Percentiles rank a stretch among this genome's conserved stretches.
These are phyloP conservation scores for Artemisia annua DNA, from an alignment of 129 eudicot species.

Conservation along the genomic window DNA sequence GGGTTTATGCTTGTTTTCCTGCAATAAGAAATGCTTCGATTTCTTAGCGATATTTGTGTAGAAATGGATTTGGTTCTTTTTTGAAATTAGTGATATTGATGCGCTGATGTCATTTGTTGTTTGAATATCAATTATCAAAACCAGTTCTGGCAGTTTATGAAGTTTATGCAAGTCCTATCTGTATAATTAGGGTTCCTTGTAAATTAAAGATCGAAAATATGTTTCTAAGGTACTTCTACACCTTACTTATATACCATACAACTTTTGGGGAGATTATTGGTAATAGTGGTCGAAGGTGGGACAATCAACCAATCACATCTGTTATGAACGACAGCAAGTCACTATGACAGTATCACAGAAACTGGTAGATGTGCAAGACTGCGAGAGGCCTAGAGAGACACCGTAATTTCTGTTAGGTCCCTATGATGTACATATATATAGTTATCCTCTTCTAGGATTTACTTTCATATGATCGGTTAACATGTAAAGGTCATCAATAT, in stretches of 20 bases:
- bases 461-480: neutral
- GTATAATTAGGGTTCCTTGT: neutral
- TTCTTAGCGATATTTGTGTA: neutral
- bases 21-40: neutral
- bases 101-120: neutral
- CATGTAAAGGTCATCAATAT: neutral
- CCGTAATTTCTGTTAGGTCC: neutral
- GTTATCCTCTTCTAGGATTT: no score
- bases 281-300: constrained; percentile 9
- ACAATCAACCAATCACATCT: constrained; percentile 1
- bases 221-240: constrained; percentile 1
- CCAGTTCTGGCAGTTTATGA: neutral
- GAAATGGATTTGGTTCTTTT: neutral
- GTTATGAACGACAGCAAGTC: neutral
- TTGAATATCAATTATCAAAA: neutral
- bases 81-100: neutral
- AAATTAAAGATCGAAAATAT: neutral
- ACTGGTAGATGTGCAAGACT: neutral
- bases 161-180: neutral
- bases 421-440: neutral
- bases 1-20: constrained; percentile 16
- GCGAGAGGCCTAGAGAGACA: neutral
- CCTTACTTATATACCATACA: constrained; percentile 9
- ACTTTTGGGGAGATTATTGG: constrained; percentile 6
- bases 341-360: neutral